phyloP scores from a whole-genome alignment of 495 filamentous ascomycete genomes.

The Penicillium lividum region DNA sequence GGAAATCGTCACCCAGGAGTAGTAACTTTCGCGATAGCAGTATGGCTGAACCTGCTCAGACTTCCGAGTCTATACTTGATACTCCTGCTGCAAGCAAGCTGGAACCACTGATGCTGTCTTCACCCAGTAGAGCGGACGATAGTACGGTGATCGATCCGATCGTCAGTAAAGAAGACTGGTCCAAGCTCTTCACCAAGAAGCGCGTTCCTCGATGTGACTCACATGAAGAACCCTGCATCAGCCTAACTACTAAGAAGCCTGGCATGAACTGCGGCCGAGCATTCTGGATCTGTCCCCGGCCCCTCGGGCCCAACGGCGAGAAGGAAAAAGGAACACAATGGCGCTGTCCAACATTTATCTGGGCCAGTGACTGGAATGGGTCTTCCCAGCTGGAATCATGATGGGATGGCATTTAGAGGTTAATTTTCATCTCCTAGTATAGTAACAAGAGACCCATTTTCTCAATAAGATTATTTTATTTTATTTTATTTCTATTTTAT shows the following conservation, averaged over 20 bases:
- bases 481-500: background rate
- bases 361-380: constrained; percentile 80
- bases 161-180: constrained; percentile 79
- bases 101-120: background rate
- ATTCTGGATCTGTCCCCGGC: constrained; percentile 85
- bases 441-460: background rate
- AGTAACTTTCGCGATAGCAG: background rate
- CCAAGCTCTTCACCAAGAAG: constrained; percentile 77
- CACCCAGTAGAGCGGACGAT: constrained; percentile 11
- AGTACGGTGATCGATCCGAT: constrained; percentile 65
- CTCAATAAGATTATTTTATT: background rate
- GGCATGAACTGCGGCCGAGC: constrained; percentile 80
- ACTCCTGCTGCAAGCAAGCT: background rate
- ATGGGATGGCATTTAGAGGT: background rate
- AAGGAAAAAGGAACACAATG: constrained; percentile 83
- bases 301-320: constrained; percentile 76
- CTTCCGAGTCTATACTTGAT: background rate
- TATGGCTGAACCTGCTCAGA: background rate
- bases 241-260: constrained; percentile 77
- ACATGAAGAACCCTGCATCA: constrained; percentile 84
- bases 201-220: constrained; percentile 73
- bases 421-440: background rate
- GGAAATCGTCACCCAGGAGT: background rate
- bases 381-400: constrained; percentile 16
- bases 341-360: constrained; percentile 86